phyloP scores from a whole-genome alignment of 352 stramenopile species.

The Globisporangium canariense region DNA sequence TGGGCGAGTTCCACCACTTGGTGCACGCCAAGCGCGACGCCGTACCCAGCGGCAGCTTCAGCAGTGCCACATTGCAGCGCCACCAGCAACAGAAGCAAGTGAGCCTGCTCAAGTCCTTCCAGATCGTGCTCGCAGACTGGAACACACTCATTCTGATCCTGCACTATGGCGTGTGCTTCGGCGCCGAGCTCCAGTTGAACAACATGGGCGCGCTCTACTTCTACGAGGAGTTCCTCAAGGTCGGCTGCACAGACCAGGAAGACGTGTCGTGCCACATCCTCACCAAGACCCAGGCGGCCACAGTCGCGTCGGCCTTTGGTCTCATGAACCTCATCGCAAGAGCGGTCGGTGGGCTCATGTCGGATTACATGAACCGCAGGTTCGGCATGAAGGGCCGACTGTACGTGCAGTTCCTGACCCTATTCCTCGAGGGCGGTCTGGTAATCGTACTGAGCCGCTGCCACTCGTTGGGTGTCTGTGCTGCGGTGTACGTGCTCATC shows the following conservation, averaged over 20 bases:
- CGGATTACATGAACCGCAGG: conserved; percentile 78
- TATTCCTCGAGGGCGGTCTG: conserved; percentile 74
- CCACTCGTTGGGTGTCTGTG: conserved; percentile 59
- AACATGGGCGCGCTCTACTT: conserved; percentile 95
- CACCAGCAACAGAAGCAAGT: conserved; percentile 17
- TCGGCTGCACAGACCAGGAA: conserved; percentile 31
- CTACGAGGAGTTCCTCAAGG: conserved; percentile 82
- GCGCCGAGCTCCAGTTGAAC: conserved; percentile 95
- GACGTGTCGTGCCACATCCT: conserved; percentile 35
- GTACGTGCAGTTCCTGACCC: conserved; percentile 71
- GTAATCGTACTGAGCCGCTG: conserved; percentile 88
- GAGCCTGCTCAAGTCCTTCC: conserved; percentile 35
- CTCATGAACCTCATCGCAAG: conserved; percentile 94
- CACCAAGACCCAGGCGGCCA: conserved; percentile 64
- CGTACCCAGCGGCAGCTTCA: conserved; percentile 11
- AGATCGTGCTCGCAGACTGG: conserved; percentile 66
- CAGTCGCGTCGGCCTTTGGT: conserved; percentile 90
- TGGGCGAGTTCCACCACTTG: conserved; percentile 91
- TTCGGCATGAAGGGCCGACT: conserved; percentile 91
- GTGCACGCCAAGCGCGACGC: conserved; percentile 49
- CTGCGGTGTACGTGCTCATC: conserved; percentile 90
- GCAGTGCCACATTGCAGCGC: background rate
- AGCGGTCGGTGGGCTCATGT: conserved; percentile 82
- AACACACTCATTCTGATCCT: conserved; percentile 92
- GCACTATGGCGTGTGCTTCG: conserved; percentile 93